These are phyloP conservation scores for Pseudogymnoascus sp. DNA, from an alignment of 2,329 filamentous ascomycete species.

Conservation along the genomic window DNA sequence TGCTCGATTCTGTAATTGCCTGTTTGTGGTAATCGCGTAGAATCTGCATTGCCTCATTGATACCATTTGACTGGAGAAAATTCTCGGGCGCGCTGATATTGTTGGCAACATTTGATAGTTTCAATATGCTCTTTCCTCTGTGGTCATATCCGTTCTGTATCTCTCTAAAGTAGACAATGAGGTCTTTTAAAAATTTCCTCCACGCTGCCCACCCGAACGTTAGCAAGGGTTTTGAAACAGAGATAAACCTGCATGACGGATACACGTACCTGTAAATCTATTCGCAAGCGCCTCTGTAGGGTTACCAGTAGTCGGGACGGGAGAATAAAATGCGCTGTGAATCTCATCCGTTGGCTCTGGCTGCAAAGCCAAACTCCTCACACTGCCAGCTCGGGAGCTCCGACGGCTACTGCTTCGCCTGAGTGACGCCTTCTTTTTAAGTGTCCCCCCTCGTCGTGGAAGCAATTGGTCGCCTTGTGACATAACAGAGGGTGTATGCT, in stretches of 20 bases:
- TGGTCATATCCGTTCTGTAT: constrained; percentile 84
- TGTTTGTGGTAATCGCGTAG: constrained; percentile 77
- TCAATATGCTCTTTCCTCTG: constrained; percentile 72
- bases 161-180: constrained; percentile 90
- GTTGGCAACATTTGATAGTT: constrained; percentile 76
- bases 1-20: constrained; percentile 71
- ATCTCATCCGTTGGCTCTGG: constrained; percentile 61
- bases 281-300: constrained; percentile 83
- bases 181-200: constrained; percentile 90
- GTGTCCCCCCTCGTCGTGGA: constrained; percentile 56
- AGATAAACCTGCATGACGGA: background rate
- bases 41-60: constrained; percentile 78
- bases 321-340: constrained; percentile 82
- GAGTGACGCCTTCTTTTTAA: constrained; percentile 83
- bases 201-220: constrained; percentile 54
- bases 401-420: constrained; percentile 73
- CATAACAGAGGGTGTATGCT: constrained; percentile 38
- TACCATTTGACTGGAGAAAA: constrained; percentile 74
- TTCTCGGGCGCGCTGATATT: constrained; percentile 67
- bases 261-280: constrained; percentile 71
- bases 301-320: constrained; percentile 77
- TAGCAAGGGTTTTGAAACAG: constrained; percentile 12
- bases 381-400: constrained; percentile 79
- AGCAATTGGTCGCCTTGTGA: constrained; percentile 27
- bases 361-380: constrained; percentile 70